These are phyloP conservation scores for Eimeria acervulina DNA, from an alignment of 169 alveolate genomes.

Conservation along the genomic window DNA sequence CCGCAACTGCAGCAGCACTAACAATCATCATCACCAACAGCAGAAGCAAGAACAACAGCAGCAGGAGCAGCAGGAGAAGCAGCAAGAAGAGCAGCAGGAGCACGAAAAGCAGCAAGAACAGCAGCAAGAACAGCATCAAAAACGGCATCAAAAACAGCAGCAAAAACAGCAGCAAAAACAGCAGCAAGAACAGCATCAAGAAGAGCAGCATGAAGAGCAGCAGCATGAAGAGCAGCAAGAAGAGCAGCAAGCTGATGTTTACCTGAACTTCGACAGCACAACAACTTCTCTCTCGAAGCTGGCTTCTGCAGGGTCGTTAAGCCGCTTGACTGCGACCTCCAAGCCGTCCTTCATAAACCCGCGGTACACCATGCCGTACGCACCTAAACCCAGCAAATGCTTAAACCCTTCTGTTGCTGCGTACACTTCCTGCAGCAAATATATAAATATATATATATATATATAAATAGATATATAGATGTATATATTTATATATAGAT, in stretches of 20 bases:
- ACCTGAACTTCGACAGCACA: conserved; percentile 86
- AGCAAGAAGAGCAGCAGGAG: too few species aligned
- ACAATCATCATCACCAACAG: too few species aligned
- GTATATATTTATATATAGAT: too few species aligned
- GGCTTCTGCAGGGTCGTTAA: conserved; percentile 71
- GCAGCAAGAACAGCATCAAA: background rate
- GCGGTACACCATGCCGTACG: conserved; percentile 73
- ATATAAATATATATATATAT: too few species aligned
- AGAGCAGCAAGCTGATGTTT: background rate
- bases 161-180: background rate
- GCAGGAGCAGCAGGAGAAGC: too few species aligned
- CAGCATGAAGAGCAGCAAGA: background rate
- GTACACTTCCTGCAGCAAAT: conserved; percentile 49
- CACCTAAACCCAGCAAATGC: conserved; percentile 74
- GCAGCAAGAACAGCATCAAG: background rate
- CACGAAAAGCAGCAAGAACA: too few species aligned
- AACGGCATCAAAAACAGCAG: conserved; percentile 2
- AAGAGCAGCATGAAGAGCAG: background rate
- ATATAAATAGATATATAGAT: too few species aligned
- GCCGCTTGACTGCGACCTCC: conserved; percentile 78
- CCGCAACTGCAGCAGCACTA: too few species aligned
- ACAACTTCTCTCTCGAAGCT: conserved; percentile 83
- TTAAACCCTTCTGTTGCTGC: conserved; percentile 75
- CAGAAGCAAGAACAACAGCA: too few species aligned
- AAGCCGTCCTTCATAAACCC: conserved; percentile 64